Evolutionary conservation across 2,329 filamentous ascomycete genomes (phyloP).

Genomic region (Endoconidiophora laricicola): DNA sequence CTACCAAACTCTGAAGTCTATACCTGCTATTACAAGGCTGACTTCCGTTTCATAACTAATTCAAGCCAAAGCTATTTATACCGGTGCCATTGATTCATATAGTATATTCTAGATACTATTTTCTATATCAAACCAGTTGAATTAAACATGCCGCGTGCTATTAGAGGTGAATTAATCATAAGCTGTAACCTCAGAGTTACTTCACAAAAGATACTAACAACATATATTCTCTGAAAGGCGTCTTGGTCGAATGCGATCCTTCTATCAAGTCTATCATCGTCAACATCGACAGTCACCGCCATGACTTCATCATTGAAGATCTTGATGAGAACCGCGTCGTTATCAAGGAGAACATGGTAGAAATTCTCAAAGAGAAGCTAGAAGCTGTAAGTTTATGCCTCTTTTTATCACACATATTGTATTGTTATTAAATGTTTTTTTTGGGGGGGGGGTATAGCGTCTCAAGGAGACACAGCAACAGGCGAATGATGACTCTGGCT

Average conservation of each 20-base stretch:
- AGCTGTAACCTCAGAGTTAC: neutral
- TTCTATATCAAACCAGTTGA: no score
- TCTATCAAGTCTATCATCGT: constrained; percentile 75
- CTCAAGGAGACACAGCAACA: constrained; percentile 35
- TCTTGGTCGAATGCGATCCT: constrained; percentile 68
- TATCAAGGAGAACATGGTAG: constrained; percentile 57
- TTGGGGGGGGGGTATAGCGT: constrained; percentile 21
- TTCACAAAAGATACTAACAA: constrained; percentile 11
- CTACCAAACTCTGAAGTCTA: no score
- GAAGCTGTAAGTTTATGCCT: constrained; percentile 38
- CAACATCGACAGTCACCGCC: constrained; percentile 52
- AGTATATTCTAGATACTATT: no score
- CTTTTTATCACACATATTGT: constrained; percentile 6
- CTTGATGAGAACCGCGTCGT: constrained; percentile 62
- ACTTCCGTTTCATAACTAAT: no score
- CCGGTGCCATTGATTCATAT: no score
- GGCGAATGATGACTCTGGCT: constrained; percentile 32
- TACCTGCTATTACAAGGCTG: no score
- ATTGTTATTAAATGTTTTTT: neutral
- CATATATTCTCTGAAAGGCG: constrained; percentile 28
- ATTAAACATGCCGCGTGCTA: constrained; percentile 36
- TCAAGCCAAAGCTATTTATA: no score
- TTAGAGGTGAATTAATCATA: constrained; percentile 29
- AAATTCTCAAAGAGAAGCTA: constrained; percentile 48
- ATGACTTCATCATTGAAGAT: constrained; percentile 65